Evolutionary conservation across 2,329 filamentous ascomycete species (phyloP).

Genomic region (Penicillium griseofulvum): DNA sequence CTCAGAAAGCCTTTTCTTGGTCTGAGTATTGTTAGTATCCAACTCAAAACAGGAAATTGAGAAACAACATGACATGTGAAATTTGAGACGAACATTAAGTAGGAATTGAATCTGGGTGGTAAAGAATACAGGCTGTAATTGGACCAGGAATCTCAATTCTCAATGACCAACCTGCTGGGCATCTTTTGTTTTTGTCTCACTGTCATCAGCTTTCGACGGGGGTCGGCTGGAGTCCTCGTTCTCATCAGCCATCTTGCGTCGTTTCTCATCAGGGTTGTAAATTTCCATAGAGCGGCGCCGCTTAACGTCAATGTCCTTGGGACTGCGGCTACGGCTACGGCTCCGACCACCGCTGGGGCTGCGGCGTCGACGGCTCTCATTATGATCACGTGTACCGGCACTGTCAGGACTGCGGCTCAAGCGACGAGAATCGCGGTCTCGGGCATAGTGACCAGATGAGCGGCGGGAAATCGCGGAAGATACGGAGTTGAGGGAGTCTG

Average conservation of each 20-base stretch:
- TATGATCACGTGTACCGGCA: slow-evolving; percentile 40
- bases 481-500: slow-evolving; percentile 39
- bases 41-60: neutral
- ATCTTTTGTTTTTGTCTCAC: slow-evolving; percentile 26
- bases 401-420: slow-evolving; percentile 26
- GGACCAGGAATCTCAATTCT: slow-evolving; percentile 6
- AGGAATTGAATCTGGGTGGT: neutral
- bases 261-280: slow-evolving; percentile 46
- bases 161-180: slow-evolving; percentile 35
- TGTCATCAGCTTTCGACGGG: slow-evolving; percentile 8
- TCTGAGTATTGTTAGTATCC: slow-evolving; percentile 5
- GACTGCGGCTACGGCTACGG: slow-evolving; percentile 32
- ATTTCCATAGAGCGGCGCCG: slow-evolving; percentile 46
- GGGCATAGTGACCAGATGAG: slow-evolving; percentile 39
- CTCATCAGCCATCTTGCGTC: slow-evolving; percentile 42
- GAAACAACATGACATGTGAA: neutral
- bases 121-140: slow-evolving; percentile 1
- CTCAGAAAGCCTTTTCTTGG: slow-evolving; percentile 11
- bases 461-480: slow-evolving; percentile 41
- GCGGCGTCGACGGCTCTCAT: slow-evolving; percentile 1
- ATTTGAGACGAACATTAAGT: slow-evolving; percentile 12
- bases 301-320: slow-evolving; percentile 33
- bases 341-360: slow-evolving; percentile 26
- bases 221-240: slow-evolving; percentile 24
- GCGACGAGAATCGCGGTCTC: slow-evolving; percentile 32